Percentiles rank a stretch among this genome's conserved stretches.
Evolutionary conservation across 106 monocot species (phyloP).

Genomic region (Dendrobium nobile): DNA sequence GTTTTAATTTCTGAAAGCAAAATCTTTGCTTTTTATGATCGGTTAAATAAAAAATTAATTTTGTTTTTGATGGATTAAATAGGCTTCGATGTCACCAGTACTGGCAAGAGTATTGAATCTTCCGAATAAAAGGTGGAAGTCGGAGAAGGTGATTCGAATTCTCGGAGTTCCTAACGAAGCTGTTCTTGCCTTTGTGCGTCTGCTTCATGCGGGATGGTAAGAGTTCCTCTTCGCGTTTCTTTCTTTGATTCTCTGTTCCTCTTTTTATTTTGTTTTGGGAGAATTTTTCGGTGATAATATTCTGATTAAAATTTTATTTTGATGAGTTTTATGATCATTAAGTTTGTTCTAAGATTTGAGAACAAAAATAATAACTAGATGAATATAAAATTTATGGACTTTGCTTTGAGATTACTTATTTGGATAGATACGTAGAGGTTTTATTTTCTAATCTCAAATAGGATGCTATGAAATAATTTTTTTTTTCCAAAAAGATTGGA

Average conservation of each 20-base stretch:
- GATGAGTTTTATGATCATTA: too few species aligned
- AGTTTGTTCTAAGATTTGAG: too few species aligned
- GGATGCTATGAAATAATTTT: too few species aligned
- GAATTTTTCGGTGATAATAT: neutral
- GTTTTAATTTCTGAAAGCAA: neutral
- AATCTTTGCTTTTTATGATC: neutral
- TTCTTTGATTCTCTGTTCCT: neutral
- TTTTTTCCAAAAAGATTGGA: too few species aligned
- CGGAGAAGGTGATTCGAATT: slow-evolving; percentile 23
- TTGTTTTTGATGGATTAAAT: too few species aligned
- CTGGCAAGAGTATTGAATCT: slow-evolving; percentile 32
- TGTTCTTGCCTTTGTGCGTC: slow-evolving; percentile 40
- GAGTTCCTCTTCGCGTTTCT: neutral
- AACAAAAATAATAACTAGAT: neutral
- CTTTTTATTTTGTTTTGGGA: neutral
- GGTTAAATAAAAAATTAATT: neutral
- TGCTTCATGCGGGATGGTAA: slow-evolving; percentile 26
- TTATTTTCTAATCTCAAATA: too few species aligned
- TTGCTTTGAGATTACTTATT: too few species aligned
- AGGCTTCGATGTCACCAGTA: slow-evolving; percentile 50
- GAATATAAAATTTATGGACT: too few species aligned
- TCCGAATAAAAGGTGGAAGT: neutral
- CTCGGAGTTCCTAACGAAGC: slow-evolving; percentile 55
- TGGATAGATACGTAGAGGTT: too few species aligned
- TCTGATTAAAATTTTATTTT: neutral